Evolutionary conservation across 2,329 filamentous ascomycete genomes (phyloP).

Genomic region (Elsinoe ampelina): DNA sequence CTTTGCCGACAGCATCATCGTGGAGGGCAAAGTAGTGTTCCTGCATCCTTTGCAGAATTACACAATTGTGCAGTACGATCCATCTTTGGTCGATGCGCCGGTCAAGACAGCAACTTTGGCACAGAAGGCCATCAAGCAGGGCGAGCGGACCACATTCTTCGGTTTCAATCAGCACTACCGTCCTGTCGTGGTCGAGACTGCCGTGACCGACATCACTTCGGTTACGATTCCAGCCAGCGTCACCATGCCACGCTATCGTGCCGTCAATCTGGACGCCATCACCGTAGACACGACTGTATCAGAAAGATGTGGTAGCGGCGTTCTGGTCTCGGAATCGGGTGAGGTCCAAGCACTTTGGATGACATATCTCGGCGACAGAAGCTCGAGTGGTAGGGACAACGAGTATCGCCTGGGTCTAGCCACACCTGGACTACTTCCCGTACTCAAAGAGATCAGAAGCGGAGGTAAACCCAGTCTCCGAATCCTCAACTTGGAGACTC

Average conservation of each 20-base stretch:
- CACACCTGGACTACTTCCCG: constrained; percentile 77
- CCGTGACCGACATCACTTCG: constrained; percentile 92
- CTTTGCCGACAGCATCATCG: constrained; percentile 91
- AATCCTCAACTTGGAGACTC: constrained; percentile 89
- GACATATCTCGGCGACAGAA: constrained; percentile 88
- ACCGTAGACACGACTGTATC: constrained; percentile 91
- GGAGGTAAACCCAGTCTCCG: constrained; percentile 72
- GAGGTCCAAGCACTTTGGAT: constrained; percentile 94
- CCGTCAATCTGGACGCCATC: constrained; percentile 92
- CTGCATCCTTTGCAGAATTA: constrained; percentile 96
- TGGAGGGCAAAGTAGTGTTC: constrained; percentile 90
- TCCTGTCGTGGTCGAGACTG: constrained; percentile 87
- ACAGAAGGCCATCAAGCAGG: constrained; percentile 75
- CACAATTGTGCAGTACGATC: constrained; percentile 89
- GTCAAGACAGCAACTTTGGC: constrained; percentile 83
- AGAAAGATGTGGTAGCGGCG: constrained; percentile 86
- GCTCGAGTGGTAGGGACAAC: constrained; percentile 71
- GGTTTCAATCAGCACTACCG: constrained; percentile 96
- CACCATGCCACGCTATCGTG: constrained; percentile 82
- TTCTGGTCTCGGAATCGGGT: constrained; percentile 79
- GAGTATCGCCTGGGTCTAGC: constrained; percentile 93
- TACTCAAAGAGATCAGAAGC: constrained; percentile 76
- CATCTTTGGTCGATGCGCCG: constrained; percentile 82
- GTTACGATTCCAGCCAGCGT: constrained; percentile 93
- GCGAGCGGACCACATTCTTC: constrained; percentile 89